Evolutionary conservation across 2,329 filamentous ascomycete species (phyloP), one percentile per base, ranked within the genome.

Genomic region (Lanzia echinophila): DNA sequence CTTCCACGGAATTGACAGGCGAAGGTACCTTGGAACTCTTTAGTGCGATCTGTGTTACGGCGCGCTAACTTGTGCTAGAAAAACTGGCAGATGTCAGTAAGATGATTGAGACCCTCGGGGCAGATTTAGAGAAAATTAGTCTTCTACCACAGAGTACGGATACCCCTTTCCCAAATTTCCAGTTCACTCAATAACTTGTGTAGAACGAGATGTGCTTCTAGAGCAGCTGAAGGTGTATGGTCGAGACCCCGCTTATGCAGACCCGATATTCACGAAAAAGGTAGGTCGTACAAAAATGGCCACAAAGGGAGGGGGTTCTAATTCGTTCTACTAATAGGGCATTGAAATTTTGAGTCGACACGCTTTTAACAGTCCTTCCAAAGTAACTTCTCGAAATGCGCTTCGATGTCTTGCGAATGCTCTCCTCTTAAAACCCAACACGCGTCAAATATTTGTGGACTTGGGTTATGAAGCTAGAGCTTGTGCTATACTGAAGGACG

Each of bases 361-460:
- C 74, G 87, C 86, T 3, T 88, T 96, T 63, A 78, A 88, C 47
- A 82, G 79, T 57, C 72, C 78, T 24, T 83, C 80, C 3, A 73
- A 73, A 31, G 77, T 78, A 8, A 83, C 85, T 1, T 86, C 87
- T 2, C 82, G 84, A 54, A 88, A 90, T 65, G 91, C 84, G 1
- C 74, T 96, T 38, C 81, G 90, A 63, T 91, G 90, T 62, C 71
- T 97, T 46, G 91, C 89, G 62, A 97, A 97, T 70, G 84, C 90
- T 8, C 73, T 96, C 64, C 75, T 95, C 0, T 77, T 95, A 17
- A 77, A 83, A 57, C 73, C 80, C 10, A 75, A 79, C 39, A 84
- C 86, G 41, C 81, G 88, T 48, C 85, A 92, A 67, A 77, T 80
- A 43, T 84, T 94, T 50, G 83, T 90, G 13, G 82, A 90, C 63